Evolutionary conservation across 805 yeast species (phyloP), one percentile per base, ranked within the genome.

Genomic region (Metschnikowia shivogae): DNA sequence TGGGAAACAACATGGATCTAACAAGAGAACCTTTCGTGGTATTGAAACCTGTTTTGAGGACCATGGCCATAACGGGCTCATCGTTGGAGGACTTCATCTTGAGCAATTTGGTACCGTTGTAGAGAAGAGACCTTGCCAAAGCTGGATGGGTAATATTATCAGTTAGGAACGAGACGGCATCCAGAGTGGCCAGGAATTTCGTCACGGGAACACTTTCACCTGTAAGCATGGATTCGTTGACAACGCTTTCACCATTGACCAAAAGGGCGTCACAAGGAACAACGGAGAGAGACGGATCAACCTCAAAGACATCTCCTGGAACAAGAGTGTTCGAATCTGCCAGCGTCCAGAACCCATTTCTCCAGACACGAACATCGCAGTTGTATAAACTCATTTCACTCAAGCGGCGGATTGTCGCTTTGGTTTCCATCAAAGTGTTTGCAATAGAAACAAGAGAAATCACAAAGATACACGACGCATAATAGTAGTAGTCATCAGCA

Each of bases 181-280:
- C 89, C 12, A 76, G 73, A 1, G 74, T 67, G 1, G 93, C 88
- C 1, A 86, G 76, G 9, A 72, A 50, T 62, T 93, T 93, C 0
- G 97, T 80, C 2, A 93, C 96, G 0, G 99, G 99, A 1, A 93
- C 97, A 42, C 97, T 89, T 63, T 93, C 99, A 33, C 99, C 99
- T 0, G 99, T 93, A 17, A 93, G 74, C 96, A 93, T 93, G 5
- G 97, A 86, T 61, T 93, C 99, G 63, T 93, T 93, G n/a, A 93
- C 86, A 44, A 93, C 89, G 61, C 96, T 87, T 60, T 90, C 98
- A 42, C 99, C 99, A 29, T 89, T 80, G 14, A 92, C 67, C 40
- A 93, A 70, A 10, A 93, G 64, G 0, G 96, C 85, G 64, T 93
- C 99, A 60, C 97, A 89, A 0, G 99, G 99, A 39, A 92, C 74